Conservation (phyloP, 176 grass and related monocot species). For the Eremochloa ophiuroides region DNA sequence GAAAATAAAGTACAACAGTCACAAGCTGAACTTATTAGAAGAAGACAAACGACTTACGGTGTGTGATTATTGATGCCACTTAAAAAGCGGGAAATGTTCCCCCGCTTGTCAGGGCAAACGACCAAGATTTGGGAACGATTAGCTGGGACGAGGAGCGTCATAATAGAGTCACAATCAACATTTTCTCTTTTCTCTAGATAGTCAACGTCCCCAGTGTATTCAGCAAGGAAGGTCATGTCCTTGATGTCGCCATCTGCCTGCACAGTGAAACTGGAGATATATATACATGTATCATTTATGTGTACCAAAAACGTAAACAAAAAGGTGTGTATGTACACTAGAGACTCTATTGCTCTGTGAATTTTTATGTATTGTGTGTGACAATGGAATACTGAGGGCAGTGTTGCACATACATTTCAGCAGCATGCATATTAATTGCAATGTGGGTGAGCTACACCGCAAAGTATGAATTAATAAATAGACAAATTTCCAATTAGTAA, state of each 20-base stretch:
- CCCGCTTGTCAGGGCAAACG: conserved; percentile 64
- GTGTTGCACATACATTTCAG: too few species aligned
- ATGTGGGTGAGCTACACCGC: too few species aligned
- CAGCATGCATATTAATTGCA: too few species aligned
- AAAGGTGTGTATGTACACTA: background rate
- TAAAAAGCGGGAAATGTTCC: conserved; percentile 74
- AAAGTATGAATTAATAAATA: too few species aligned
- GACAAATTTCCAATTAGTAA: too few species aligned
- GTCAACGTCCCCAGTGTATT: conserved; percentile 71
- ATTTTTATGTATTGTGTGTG: too few species aligned
- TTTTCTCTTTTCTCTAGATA: conserved; percentile 54
- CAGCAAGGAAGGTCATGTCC: conserved; percentile 62
- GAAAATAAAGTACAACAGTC: background rate
- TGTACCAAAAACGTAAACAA: background rate
- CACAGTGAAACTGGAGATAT: conserved; percentile 64
- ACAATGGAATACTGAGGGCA: too few species aligned
- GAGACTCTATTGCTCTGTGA: too few species aligned
- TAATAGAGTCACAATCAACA: conserved; percentile 67
- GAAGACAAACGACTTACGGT: conserved; percentile 37
- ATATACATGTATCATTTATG: background rate
- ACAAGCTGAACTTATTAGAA: background rate
- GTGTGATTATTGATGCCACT: conserved; percentile 85
- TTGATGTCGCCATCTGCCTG: conserved; percentile 75
- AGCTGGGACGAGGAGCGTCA: conserved; percentile 61
- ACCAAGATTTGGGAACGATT: conserved; percentile 53